Evolutionary conservation across 208 protist genomes (phyloP), one percentile per base, ranked within the genome.

Genomic region (Porcisia deanei): DNA sequence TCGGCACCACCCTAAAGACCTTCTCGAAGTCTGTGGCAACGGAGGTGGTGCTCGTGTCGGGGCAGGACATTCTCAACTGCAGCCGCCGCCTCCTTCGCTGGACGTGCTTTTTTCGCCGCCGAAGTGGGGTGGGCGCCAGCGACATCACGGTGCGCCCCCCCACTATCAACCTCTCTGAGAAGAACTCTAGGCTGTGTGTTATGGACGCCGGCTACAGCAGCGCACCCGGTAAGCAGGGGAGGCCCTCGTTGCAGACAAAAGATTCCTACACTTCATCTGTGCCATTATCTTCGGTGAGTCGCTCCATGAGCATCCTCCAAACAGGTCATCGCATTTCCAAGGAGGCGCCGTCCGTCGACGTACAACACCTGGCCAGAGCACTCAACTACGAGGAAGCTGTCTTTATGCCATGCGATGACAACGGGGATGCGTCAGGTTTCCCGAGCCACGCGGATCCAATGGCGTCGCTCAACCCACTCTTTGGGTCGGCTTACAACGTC

Each of bases 41-140:
- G 45, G 91, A 96, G 64, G 67, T 96, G 47, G 73, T 91, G n/a
- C 68, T 94, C 45, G 87, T 94, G 25, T 76, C 82, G 30, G 80
- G 69, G 30, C 81, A 91, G 52, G 82, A 87, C 69, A 68, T 53
- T 6, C 55, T 59, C 37, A 87, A 86, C 67, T 74, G 75, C 20
- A 87, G 83, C 63, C 77, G 70, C 16, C 86, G 85, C 18, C 74
- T 86, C 64, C 81, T 76, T 49, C 79, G 76, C 22, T 96, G 91
- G 91, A 86, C 81, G 14, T 87, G 85, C 82, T 87, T 85, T 73
- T 96, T 81, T 73, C 71, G 66, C n/a, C 77, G 76, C 49, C 60
- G 72, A 52, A 52, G 57, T 57, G 75, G 57, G 53, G 52, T 71
- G 10, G 73, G 61, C 54, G 45, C 52, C 60, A 16, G 64, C 6